Conservation (phyloP, 202 grass and related monocot species). For the Setaria viridis region DNA sequence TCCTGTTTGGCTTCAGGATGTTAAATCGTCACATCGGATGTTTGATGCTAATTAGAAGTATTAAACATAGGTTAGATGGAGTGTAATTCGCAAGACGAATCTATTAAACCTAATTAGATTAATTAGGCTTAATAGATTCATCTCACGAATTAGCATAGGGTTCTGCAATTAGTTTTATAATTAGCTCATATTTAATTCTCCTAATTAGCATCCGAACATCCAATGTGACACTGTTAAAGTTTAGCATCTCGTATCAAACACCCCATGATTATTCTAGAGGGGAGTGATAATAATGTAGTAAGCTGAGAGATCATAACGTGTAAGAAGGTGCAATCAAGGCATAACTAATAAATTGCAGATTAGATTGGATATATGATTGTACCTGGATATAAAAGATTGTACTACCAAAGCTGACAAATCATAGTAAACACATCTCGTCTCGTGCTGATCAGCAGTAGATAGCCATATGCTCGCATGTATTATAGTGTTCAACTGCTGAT, state of each 20-base stretch:
- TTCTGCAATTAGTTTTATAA: no score
- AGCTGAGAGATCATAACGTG: constrained; percentile 11
- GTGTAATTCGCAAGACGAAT: no score
- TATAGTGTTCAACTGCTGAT: constrained; percentile 7
- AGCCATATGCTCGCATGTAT: background rate
- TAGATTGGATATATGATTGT: constrained; percentile 6
- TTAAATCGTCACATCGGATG: no score
- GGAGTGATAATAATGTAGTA: background rate
- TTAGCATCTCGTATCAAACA: no score
- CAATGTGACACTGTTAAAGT: no score
- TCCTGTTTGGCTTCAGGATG: background rate
- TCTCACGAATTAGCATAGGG: no score
- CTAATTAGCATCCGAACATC: no score
- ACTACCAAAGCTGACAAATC: background rate
- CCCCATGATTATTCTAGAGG: constrained; percentile 3
- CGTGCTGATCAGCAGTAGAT: background rate
- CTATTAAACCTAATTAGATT: no score
- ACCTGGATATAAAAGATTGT: constrained; percentile 2
- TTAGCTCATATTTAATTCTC: no score
- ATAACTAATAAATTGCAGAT: constrained; percentile 12
- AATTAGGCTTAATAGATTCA: no score
- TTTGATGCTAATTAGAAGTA: no score
- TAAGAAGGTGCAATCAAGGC: constrained; percentile 8
- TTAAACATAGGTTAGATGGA: no score
- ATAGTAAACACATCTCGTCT: background rate